phyloP scores from a whole-genome alignment of 345 rosid genomes.

The Anacardium occidentale region DNA sequence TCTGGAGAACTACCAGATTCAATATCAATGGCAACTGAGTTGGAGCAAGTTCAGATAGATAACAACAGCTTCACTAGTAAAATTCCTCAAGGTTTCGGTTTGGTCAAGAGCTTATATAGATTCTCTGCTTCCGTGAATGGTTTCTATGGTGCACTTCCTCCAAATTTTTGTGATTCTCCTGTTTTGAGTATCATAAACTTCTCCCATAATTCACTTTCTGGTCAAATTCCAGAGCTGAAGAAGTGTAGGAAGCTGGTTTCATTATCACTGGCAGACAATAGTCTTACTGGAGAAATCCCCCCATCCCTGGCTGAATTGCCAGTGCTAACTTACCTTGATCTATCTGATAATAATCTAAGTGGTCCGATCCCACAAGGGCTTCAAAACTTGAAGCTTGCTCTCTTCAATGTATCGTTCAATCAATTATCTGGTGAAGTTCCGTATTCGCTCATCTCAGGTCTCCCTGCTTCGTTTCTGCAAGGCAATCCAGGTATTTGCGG shows the following conservation, averaged over 20 bases:
- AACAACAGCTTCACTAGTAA: constrained; percentile 68
- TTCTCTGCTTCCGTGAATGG: constrained; percentile 77
- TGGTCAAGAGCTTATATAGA: constrained; percentile 75
- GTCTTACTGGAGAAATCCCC: constrained; percentile 62
- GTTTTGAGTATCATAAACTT: constrained; percentile 83
- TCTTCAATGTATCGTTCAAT: constrained; percentile 83
- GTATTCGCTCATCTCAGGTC: constrained; percentile 67
- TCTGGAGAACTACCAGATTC: constrained; percentile 65
- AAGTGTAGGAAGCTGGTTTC: constrained; percentile 88
- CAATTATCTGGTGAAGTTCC: constrained; percentile 74
- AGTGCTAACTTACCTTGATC: constrained; percentile 87
- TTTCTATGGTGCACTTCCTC: constrained; percentile 67
- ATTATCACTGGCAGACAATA: constrained; percentile 72
- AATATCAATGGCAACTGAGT: constrained; percentile 59
- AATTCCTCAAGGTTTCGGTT: constrained; percentile 74
- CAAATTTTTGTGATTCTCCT: constrained; percentile 84
- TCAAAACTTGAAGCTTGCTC: constrained; percentile 85
- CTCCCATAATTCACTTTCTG: constrained; percentile 68
- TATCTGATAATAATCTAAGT: constrained; percentile 74
- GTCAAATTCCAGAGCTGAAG: constrained; percentile 71
- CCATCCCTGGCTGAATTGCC: constrained; percentile 71
- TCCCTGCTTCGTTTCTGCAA: constrained; percentile 86
- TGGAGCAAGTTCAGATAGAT: constrained; percentile 93
- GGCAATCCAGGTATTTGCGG: constrained; percentile 91
- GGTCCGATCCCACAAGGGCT: constrained; percentile 77